These are phyloP conservation scores for Erysimum cheiranthoides DNA, from an alignment of 345 rosid species.

Conservation along the genomic window DNA sequence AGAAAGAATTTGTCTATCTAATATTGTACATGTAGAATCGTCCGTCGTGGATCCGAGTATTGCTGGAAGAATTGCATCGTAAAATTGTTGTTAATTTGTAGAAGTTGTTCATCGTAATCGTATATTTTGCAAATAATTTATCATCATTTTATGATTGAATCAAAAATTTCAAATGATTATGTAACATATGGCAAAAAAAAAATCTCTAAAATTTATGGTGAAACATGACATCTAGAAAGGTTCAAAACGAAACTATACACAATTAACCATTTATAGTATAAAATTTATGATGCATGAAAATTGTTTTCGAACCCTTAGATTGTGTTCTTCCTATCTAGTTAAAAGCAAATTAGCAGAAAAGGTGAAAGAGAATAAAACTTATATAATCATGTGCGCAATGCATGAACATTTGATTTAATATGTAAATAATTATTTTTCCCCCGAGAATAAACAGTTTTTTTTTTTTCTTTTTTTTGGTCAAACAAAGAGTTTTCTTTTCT, in stretches of 20 bases:
- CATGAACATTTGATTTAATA: not conserved
- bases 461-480: too few relatives aligned
- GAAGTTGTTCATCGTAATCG: too few relatives aligned
- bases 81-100: too few relatives aligned
- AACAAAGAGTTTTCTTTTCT: too few relatives aligned
- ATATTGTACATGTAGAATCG: too few relatives aligned
- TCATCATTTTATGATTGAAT: too few relatives aligned
- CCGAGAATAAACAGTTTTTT: not conserved
- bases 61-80: too few relatives aligned
- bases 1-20: too few relatives aligned
- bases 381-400: conserved; percentile 31
- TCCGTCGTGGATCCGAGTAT: too few relatives aligned
- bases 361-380: conserved; percentile 3
- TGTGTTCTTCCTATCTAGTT: conserved; percentile 29
- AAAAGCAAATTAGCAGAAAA: conserved; percentile 20
- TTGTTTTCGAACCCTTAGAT: conserved; percentile 4
- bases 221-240: not conserved
- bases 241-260: not conserved
- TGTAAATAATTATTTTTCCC: not conserved
- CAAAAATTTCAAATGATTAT: too few relatives aligned
- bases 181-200: too few relatives aligned
- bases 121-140: too few relatives aligned
- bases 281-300: not conserved
- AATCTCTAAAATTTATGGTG: not conserved
- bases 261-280: not conserved